Percentiles rank a stretch among this genome's conserved stretches.
Evolutionary conservation across 306 rosid species (phyloP).

Genomic region (Astragalus glycyphyllos): DNA sequence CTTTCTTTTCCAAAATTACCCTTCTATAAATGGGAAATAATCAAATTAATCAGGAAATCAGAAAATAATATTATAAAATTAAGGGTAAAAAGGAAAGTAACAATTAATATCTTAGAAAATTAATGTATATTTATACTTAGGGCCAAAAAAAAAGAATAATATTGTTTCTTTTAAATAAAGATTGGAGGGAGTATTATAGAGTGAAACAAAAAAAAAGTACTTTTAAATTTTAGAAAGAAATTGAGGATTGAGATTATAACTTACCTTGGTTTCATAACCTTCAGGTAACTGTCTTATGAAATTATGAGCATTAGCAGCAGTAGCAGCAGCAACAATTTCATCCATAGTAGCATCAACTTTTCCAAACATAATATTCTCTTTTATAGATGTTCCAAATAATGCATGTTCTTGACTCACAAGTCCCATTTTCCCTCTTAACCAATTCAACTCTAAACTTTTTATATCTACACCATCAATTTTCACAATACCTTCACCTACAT

Average conservation of each 20-base stretch:
- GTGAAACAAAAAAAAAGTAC: too few relatives aligned
- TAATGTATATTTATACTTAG: too few relatives aligned
- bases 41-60: too few relatives aligned
- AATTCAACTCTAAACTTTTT: conserved; percentile 66
- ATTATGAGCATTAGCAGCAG: conserved; percentile 91
- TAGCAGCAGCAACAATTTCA: conserved; percentile 80
- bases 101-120: too few relatives aligned
- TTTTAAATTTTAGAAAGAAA: too few relatives aligned
- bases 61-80: too few relatives aligned
- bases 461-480: conserved; percentile 78
- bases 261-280: conserved; percentile 92
- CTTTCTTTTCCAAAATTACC: too few relatives aligned
- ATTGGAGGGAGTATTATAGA: too few relatives aligned
- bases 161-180: too few relatives aligned
- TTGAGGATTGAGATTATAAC: neutral
- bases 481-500: conserved; percentile 71
- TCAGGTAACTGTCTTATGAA: conserved; percentile 91
- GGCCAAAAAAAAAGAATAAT: too few relatives aligned
- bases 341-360: conserved; percentile 84
- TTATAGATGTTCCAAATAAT: conserved; percentile 86
- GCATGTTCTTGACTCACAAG: conserved; percentile 99
- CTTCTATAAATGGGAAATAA: too few relatives aligned
- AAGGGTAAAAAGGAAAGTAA: too few relatives aligned
- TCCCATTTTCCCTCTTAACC: conserved; percentile 89
- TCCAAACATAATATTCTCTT: conserved; percentile 89